Evolutionary conservation across 208 protist species (phyloP), one percentile per base, ranked within the genome.

Genomic region (Crithidia acanthocephali): DNA sequence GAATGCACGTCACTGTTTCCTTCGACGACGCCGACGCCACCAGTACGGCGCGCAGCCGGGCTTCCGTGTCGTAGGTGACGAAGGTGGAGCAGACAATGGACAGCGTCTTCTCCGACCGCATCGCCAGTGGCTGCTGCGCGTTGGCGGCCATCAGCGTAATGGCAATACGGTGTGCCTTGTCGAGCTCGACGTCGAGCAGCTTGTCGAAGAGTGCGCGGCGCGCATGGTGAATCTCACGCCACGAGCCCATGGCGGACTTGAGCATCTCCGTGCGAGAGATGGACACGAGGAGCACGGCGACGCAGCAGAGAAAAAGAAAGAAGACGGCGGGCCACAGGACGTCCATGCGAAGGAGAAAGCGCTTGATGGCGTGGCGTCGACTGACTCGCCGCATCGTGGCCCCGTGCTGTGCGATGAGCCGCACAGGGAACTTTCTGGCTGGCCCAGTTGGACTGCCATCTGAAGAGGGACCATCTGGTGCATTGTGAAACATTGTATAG

Each of bases 1-100:
- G 44, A 20, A 66, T 50, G n/a, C 60, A 66, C 28, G 44, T 53
- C 20, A 63, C 58, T 10, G 27, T 45, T 33, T 63, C 58, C 42
- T 35, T 22, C 56, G 10, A 27, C 2, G 33, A 6, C 4, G 22
- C 10, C 8, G 56, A 61, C 3, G 56, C 35, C 15, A 28, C 37
- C 32, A 50, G 15, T 10, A 63, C 18, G 37, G 58, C 33, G 37
- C 33, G 58, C 2, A 61, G n/a, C 20, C 8, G 10, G 25, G 22
- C 6, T 4, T 45, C 33, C 8, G 16, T 61, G 42, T 63, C 58
- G 37, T 32, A 48, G 22, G n/a, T 50, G 13, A 45, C 18, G 3
- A 63, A n/a, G 40, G 18, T n/a, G 23, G 58, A 45, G 37, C 58
- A 63, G 20, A 50, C 40, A 11, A 50, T 13, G 5, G 32, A 25